phyloP scores from a whole-genome alignment of 345 rosid species.

The Pelargonium nanum region DNA sequence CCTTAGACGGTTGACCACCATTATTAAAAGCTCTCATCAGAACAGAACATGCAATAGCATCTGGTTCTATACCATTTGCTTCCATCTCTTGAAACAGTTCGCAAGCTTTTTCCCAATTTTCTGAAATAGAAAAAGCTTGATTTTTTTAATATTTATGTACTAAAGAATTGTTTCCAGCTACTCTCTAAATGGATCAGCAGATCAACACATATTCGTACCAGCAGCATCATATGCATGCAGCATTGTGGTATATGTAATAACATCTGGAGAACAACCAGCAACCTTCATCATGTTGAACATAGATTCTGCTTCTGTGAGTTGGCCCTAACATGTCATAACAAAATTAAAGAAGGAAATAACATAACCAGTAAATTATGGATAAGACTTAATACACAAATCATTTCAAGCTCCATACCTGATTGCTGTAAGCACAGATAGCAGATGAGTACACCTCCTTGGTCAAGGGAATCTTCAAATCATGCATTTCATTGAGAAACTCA shows the following conservation, averaged over 20 bases:
- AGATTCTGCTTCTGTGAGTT: conserved; percentile 64
- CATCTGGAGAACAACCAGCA: conserved; percentile 64
- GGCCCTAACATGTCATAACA: conserved; percentile 36
- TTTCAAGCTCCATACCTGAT: conserved; percentile 46
- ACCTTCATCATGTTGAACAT: conserved; percentile 62
- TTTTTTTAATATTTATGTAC: neutral
- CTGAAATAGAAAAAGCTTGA: conserved; percentile 25
- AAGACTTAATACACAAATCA: neutral
- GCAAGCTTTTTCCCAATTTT: conserved; percentile 59
- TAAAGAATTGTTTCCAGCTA: conserved; percentile 5
- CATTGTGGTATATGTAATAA: conserved; percentile 70
- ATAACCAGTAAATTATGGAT: neutral
- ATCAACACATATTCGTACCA: conserved; percentile 25
- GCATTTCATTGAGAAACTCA: conserved; percentile 58
- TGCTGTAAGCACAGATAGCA: conserved; percentile 59
- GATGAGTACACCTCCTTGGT: conserved; percentile 80
- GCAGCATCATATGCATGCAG: conserved; percentile 62
- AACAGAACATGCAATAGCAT: conserved; percentile 66
- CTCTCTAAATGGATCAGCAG: neutral
- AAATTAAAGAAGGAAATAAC: conserved; percentile 1
- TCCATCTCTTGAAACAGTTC: conserved; percentile 71
- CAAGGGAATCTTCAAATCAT: conserved; percentile 40
- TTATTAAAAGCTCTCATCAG: conserved; percentile 86
- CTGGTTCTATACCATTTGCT: conserved; percentile 44
- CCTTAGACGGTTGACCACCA: conserved; percentile 61